Evolutionary conservation across 257 asterid genomes (phyloP), one percentile per base, ranked within the genome.

Genomic region (Solanum acaule): DNA sequence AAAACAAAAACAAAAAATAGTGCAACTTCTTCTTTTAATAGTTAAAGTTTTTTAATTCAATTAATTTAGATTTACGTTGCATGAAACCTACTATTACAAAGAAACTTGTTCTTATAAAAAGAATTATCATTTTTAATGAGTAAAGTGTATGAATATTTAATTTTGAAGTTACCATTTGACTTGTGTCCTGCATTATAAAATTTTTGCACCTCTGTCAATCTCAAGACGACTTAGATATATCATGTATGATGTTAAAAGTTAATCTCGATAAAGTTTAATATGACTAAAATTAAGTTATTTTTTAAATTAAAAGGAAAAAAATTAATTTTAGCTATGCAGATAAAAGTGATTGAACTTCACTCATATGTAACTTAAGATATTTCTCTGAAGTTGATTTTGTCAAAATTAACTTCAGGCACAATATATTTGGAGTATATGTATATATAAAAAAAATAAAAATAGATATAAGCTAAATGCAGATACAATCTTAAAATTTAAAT

Each of bases 1-100:
- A 0, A 23, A 23, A 61, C 0, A 61, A n/a, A 63, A 23, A 0
- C 4, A 20, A 8, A 2, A n/a, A 10, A 2, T 4, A 63, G 15
- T 0, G 10, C n/a, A 18, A 56, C 14, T 63, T 63, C 31, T 23
- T 63, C 6, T 63, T 10, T 63, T 23, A 2, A 1, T 23, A 22
- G 1, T 52, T 18, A 52, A 18, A 52, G n/a, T 18, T 52, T 18
- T 46, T 52, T 52, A 1, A 46, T 14, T 0, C 20, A 1, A 46
- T 40, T 40, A 40, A 40, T 40, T 40, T 1, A 46, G 0, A 16
- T 52, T 2, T 52, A 52, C n/a, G 5, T 52, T 18, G 23, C n/a
- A 52, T 18, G n/a, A 52, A 18, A 52, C 9, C 3, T 52, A 16
- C 22, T 16, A 49, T 49, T 49, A 49, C 0, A 0, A 16, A 49